Evolutionary conservation across 2,329 filamentous ascomycete genomes (phyloP), one percentile per base, ranked within the genome.

Genomic region (Tolypocladium amazonense): DNA sequence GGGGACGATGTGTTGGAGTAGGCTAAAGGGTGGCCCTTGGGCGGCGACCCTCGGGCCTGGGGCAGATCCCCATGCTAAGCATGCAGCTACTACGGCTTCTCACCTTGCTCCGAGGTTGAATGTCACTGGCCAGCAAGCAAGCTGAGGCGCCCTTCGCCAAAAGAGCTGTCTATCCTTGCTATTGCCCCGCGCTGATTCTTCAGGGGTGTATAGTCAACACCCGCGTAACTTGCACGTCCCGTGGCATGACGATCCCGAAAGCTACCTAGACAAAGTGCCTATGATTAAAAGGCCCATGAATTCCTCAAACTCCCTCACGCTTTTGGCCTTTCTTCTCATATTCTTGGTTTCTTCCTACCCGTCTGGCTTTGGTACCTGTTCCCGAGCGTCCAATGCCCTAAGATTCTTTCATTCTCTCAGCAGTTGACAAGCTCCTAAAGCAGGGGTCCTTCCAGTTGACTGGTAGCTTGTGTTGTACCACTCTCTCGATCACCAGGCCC

Each of bases 301-400:
- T 60, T 64, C 66, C 64, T 69, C 67, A 65, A 67, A 61, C 66
- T 68, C 66, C 69, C 64, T 67, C 67, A 64, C 68, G 63, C 67
- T 69, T 66, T 69, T 70, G 68, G 72, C 71, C 68, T 67, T 69
- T 67, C 66, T 68, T 71, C 67, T 70, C 69, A 69, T 70, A 76
- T 75, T 76, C 75, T 77, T 73, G 75, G 72, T 66, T 66, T 71
- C 72, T 77, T 74, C 66, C 75, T 66, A 77, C 74, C 68, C 63
- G 64, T 67, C 66, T 63, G 65, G 63, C 65, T 65, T 66, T 65
- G 65, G 65, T 67, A 65, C 61, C 61, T 63, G 63, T 65, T 65
- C 62, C 60, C 59, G 59, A 59, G 60, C 56, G 59, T 58, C 56
- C 60, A 60, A 62, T 65, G 63, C 62, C 65, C 65, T 61, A n/a